Evolutionary conservation across 768 basidiomycete genomes (phyloP), one percentile per base, ranked within the genome.

Genomic region (Rhodotorula taiwanensis): DNA sequence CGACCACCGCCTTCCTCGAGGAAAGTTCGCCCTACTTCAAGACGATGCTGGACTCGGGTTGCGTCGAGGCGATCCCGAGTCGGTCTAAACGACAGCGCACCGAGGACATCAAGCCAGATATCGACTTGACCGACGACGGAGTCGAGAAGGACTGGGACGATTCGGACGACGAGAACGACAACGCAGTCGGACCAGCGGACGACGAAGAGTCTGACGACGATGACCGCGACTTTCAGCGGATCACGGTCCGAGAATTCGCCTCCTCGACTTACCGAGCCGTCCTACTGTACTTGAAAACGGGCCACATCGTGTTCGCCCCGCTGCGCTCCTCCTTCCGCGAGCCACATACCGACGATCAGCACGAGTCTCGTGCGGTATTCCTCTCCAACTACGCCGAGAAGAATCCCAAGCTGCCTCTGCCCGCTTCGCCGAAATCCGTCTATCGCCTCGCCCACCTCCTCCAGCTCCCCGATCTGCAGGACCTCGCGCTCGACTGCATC

Each of bases 361-460:
- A 5, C 11, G 23, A 21, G 11, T 23, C 16, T 15, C 15, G 30
- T 5, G 28, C 23, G 27, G 7, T 4, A 5, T 13, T 28, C 6
- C 23, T 10, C 30, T 16, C 39, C 21, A 16, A 3, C n/a, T 25
- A 16, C 2, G 20, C 10, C 30, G 5, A 21, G 47, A 16, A 14
- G 47, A 33, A 10, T 6, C 8, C 48, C 18, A 16, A 11, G 25
- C 43, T 47, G 13, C 66, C 47, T 23, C 34, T 18, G n/a, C 30
- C 55, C 13, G 48, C 39, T 21, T 64, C 59, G n/a, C 59, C 59
- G 25, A 61, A 61, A 23, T 58, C 48, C 3, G 31, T 55, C 52
- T 64, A 39, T 56, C 50, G 47, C 9, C 62, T 57, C 52, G 59
- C 55, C 11, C 44, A 57, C 41, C 30, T n/a, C 55, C 62, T 57